Evolutionary conservation across 495 filamentous ascomycete genomes (phyloP), one percentile per base, ranked within the genome.

Genomic region (Niebla homalea): DNA sequence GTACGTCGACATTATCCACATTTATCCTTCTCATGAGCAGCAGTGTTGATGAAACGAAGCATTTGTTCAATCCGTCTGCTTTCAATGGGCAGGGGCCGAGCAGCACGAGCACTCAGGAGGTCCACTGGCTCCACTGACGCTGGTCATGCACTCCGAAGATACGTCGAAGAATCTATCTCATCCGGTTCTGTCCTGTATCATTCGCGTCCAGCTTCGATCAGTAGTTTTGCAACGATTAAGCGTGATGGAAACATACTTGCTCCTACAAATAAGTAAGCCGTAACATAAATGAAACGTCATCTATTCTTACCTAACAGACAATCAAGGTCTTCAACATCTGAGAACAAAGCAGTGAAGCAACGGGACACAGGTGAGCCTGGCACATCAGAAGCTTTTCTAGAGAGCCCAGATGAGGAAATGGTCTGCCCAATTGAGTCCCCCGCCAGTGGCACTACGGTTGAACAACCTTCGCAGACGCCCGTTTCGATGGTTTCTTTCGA

Each of bases 101-200:
- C 46, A 22, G 49, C 42, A 6, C 41, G 40, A 32, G 16, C 48
- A 39, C 43, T 56, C 50, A 19, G 41, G 12, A 22, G 48, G 36
- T 14, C 49, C 40, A 20, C 26, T 42, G 14, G 26, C 48, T 5
- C 53, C 43, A 51, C 53, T 10, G n/a, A 45, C 18, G 43, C 7
- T 51, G 26, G 25, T 48, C 42, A 19, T 15, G 20, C 42, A 21
- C 18, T 40, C 32, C 7, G 47, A 55, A 12, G 15, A 20, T 40
- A 40, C 29, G 14, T 40, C 20, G 32, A 18, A 10, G 19, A 22
- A 22, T 38, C 19, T 40, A 25, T 36, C 4, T 45, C 22, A 6
- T 19, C n/a, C 21, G n/a, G 19, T 15, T 16, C 19, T 25, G 5
- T 26, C 19, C 21, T 12, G 22, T 20, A 21, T 45, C 18, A 15